Conservation (phyloP, 345 rosid genomes). For the Populus pruinosa region DNA sequence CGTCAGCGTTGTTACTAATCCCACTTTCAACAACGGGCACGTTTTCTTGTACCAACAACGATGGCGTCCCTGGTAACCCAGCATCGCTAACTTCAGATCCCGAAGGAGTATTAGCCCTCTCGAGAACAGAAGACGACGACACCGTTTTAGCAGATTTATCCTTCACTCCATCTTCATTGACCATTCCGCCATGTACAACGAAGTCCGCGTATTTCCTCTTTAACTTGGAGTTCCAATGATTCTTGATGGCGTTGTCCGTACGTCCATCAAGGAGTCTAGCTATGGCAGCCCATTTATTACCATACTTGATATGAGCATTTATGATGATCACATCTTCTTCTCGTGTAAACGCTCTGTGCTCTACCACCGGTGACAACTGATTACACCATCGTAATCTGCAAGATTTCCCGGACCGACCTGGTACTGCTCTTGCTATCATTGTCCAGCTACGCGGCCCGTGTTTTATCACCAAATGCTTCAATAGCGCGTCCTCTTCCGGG, state of each 20-base stretch:
- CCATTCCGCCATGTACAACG: background rate
- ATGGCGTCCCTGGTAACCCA: background rate
- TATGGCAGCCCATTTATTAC: slow-evolving; percentile 31
- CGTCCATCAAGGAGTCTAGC: slow-evolving; percentile 29
- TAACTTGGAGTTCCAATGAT: slow-evolving; percentile 31
- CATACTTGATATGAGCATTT: slow-evolving; percentile 13
- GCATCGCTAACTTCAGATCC: slow-evolving; percentile 26
- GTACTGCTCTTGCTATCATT: slow-evolving; percentile 19
- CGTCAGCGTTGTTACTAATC: background rate
- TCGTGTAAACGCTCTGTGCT: slow-evolving; percentile 20
- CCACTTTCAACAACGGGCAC: background rate
- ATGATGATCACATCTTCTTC: slow-evolving; percentile 25
- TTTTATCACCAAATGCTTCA: slow-evolving; percentile 11
- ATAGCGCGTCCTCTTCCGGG: slow-evolving; percentile 15
- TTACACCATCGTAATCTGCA: slow-evolving; percentile 34
- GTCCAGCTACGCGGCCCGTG: slow-evolving; percentile 28
- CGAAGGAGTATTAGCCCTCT: slow-evolving; percentile 2
- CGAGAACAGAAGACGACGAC: background rate
- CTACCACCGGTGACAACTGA: slow-evolving; percentile 29
- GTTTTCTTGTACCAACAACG: background rate
- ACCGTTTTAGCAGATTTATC: background rate
- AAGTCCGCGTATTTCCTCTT: slow-evolving; percentile 23
- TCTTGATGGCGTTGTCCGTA: slow-evolving; percentile 28
- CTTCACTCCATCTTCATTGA: background rate
- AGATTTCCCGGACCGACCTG: slow-evolving; percentile 30